Conservation (phyloP, 1,284 basidiomycete species). For the Meripilus lineatus region DNA sequence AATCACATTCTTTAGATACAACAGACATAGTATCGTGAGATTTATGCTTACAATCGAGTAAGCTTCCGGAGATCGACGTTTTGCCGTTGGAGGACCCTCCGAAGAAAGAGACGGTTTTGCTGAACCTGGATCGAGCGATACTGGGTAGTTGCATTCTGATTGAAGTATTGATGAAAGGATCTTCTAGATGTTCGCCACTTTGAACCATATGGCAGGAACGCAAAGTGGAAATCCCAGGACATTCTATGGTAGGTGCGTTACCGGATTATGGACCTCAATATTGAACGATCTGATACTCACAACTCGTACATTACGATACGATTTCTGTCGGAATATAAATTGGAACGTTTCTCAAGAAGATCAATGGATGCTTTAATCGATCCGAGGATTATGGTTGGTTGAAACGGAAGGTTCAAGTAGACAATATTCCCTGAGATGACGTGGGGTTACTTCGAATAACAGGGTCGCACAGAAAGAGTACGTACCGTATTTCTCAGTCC, state of each 20-base stretch:
- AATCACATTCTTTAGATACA: too few species aligned
- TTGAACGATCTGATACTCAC: too few species aligned
- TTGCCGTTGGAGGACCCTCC: neutral
- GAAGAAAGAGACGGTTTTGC: conserved; percentile 2
- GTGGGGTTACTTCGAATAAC: neutral
- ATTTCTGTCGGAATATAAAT: conserved; percentile 15
- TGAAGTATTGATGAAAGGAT: conserved; percentile 8
- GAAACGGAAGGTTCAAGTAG: neutral
- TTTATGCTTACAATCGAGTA: too few species aligned
- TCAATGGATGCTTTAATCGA: conserved; percentile 9
- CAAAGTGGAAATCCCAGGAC: conserved; percentile 6
- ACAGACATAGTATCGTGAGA: too few species aligned
- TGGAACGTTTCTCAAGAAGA: conserved; percentile 13
- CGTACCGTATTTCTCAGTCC: neutral
- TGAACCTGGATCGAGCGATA: conserved; percentile 1
- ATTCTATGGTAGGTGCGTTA: too few species aligned
- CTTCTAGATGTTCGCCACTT: conserved; percentile 3
- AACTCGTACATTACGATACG: conserved; percentile 6
- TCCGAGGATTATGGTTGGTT: neutral
- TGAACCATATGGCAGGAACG: conserved; percentile 3
- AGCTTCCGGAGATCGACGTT: neutral
- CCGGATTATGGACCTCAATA: too few species aligned
- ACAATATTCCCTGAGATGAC: neutral
- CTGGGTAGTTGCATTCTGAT: neutral
- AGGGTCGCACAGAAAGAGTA: neutral